phyloP scores from a whole-genome alignment of 768 basidiomycete genomes.

The Xerocomellus chrysenteron region DNA sequence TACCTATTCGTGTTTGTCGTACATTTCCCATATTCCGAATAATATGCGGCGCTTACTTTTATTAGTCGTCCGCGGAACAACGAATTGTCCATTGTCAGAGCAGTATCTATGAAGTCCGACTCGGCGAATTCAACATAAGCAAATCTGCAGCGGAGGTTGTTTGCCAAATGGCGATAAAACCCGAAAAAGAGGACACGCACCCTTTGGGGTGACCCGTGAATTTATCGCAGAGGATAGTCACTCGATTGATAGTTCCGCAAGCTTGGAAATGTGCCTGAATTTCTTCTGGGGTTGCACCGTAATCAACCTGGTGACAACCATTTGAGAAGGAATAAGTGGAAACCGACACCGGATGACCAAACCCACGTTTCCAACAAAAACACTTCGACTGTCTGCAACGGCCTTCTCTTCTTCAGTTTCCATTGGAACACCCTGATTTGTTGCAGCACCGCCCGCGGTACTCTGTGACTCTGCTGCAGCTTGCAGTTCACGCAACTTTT shows the following conservation, averaged over 20 bases:
- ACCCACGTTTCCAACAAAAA: constrained; percentile 95
- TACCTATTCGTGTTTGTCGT: constrained; percentile 53
- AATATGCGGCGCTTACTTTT: constrained; percentile 55
- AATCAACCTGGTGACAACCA: constrained; percentile 77
- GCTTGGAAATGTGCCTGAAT: constrained; percentile 97
- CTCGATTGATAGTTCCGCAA: constrained; percentile 97
- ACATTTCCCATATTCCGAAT: not conserved
- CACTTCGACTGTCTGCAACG: constrained; percentile 77
- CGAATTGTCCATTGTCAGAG: constrained; percentile 93
- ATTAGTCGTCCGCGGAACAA: constrained; percentile 90
- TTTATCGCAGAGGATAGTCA: constrained; percentile 99
- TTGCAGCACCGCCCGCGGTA: constrained; percentile 43
- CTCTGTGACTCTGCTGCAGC: constrained; percentile 67
- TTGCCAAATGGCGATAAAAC: constrained; percentile 4
- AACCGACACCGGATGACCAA: constrained; percentile 4
- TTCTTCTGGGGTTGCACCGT: constrained; percentile 95
- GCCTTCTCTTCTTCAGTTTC: constrained; percentile 86
- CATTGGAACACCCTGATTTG: constrained; percentile 51
- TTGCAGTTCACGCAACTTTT: constrained; percentile 83
- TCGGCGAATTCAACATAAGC: constrained; percentile 99
- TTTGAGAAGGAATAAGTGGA: constrained; percentile 9
- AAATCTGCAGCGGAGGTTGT: constrained; percentile 55
- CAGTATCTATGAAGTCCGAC: constrained; percentile 85
- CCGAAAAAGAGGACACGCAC: constrained; percentile 40
- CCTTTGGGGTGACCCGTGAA: constrained; percentile 99